Conservation (phyloP, 768 basidiomycete species). For the Pleurotus salmoneostramineus region DNA sequence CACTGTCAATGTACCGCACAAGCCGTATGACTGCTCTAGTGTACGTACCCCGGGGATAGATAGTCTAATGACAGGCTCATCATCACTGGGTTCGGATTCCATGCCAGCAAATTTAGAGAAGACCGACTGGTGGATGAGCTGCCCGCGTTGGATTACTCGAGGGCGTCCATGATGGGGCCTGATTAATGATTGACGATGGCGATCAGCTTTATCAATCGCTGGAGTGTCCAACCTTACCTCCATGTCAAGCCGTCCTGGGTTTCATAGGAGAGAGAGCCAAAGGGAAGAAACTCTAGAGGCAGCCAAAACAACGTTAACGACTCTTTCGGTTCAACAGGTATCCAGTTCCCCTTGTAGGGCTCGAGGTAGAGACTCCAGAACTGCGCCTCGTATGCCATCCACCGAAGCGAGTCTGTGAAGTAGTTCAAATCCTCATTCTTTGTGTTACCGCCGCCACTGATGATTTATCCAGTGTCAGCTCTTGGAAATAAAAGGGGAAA, state of each 20-base stretch:
- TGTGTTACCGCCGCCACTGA: constrained; percentile 16
- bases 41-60: too few relatives aligned
- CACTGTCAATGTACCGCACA: too few relatives aligned
- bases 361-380: constrained; percentile 12
- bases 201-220: background rate
- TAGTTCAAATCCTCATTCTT: constrained; percentile 14
- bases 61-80: too few relatives aligned
- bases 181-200: background rate
- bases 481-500: too few relatives aligned
- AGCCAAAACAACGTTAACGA: constrained; percentile 15
- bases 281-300: constrained; percentile 9
- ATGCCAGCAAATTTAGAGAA: background rate
- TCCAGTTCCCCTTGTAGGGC: constrained; percentile 7
- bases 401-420: constrained; percentile 13
- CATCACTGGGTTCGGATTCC: too few relatives aligned
- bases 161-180: background rate
- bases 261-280: background rate
- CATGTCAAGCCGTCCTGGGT: background rate
- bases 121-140: constrained; percentile 10
- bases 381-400: constrained; percentile 16
- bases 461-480: background rate
- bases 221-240: background rate
- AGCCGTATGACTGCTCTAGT: too few relatives aligned
- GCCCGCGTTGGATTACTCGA: constrained; percentile 1
- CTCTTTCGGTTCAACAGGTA: background rate